Base-by-base conservation (phyloP, 768 basidiomycete genomes). In the Polyporus arcularius region DNA sequence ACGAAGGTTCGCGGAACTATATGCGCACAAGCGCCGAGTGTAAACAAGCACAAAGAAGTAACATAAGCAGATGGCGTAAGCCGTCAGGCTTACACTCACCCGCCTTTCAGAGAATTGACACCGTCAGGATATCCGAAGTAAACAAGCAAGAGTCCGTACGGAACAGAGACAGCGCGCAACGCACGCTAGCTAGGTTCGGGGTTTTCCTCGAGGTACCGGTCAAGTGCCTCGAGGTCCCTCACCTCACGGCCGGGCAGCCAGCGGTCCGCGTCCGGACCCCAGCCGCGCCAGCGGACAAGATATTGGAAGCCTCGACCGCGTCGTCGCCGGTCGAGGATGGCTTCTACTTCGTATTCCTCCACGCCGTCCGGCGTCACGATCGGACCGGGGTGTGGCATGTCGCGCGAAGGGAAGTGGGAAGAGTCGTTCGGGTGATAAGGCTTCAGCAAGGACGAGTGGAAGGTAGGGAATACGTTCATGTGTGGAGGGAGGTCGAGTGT, bases 341-440 rank as follows among this genome's bases (percentile, higher is more conserved):
- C 18, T 9, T 76, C 73, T 30, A 77, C 63, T 8, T 63, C 21
- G 26, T 54, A 65, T 56, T 76, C 73, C 31, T 68, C 62, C 3
- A 31, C 4, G 16, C 74, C 72, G 28, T 74, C 70, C 3, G 47
- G 53, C 0, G 59, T 70, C 14, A 74, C 35, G 4, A 73, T 57
- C 0, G 73, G 71, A 11, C 64, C 57, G 12, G 75, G 64, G 41
- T 72, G 69, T 0, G 55, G 18, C 18, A 65, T 43, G 16, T 65
- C 51, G 0, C 75, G 69, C 0, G 68, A 68, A 1, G 80, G 79
- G 64, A 81, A 82, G 0, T 72, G 52, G 0, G 55, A 4, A 35
- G 73, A 63, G 54, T 81, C 74, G 59, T 81, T 82, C 0, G 75
- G 67, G 2, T 67, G 8, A 39, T 74, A 73, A 0, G 56, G 65